A percentile compares a stretch with the other conserved stretches of the same genome.
Conservation (phyloP, 768 basidiomycete species). For the Leccinellum luteum region DNA sequence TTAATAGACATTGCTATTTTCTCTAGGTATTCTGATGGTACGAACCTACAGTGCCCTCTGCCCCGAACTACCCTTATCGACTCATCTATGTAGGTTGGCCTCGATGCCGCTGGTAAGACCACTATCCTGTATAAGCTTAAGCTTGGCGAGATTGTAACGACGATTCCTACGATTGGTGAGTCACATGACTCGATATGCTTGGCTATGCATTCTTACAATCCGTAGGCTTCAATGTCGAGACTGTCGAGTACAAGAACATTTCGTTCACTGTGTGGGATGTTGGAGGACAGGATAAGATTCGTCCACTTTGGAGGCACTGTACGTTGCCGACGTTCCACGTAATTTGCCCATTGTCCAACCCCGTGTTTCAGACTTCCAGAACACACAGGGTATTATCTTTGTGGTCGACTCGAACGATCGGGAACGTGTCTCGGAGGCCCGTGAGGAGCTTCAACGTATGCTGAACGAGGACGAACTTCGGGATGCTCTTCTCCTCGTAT, state of each 20-base stretch:
- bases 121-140: conserved; percentile 99
- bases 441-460: conserved; percentile 99
- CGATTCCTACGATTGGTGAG: conserved; percentile 97
- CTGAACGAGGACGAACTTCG: conserved; percentile 99
- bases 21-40: conserved; percentile 94
- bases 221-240: conserved; percentile 98
- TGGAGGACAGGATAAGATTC: conserved; percentile 99
- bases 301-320: conserved; percentile 99
- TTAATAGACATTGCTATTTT: conserved; percentile 26
- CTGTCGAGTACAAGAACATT: conserved; percentile 99
- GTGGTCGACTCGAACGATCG: conserved; percentile 99
- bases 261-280: conserved; percentile 99
- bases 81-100: conserved; percentile 70
- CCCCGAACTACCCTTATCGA: conserved; percentile 11
- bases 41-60: conserved; percentile 23
- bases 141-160: conserved; percentile 99
- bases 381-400: conserved; percentile 99
- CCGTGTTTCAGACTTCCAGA: conserved; percentile 87
- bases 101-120: conserved; percentile 98
- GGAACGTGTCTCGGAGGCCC: conserved; percentile 98
- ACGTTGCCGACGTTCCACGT: conserved; percentile 36
- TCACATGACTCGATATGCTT: conserved; percentile 30
- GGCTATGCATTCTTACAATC: conserved; percentile 13
- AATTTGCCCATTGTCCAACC: conserved; percentile 12
- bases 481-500: conserved; percentile 96